Conservation (phyloP, 140 eudicot genomes). For the Flaveria floridana region DNA sequence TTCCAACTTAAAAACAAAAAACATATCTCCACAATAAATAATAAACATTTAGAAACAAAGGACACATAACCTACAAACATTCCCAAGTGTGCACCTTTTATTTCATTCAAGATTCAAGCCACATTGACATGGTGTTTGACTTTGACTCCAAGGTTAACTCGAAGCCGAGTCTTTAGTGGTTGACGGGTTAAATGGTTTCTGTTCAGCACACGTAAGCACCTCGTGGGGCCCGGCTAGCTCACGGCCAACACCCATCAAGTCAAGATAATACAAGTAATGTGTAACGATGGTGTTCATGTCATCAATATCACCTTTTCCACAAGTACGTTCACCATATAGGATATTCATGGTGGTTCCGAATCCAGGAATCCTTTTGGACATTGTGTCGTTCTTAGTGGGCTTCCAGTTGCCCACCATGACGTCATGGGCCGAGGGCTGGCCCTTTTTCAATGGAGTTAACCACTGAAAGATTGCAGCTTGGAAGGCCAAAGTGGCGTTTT, state of each 20-base stretch:
- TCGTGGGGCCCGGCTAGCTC: constrained; percentile 71
- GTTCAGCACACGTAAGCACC: constrained; percentile 72
- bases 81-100: constrained; percentile 36
- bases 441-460: constrained; percentile 74
- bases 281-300: constrained; percentile 67
- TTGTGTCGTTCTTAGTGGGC: constrained; percentile 82
- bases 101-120: constrained; percentile 26
- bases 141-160: constrained; percentile 30
- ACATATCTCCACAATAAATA: constrained; percentile 37
- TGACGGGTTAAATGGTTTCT: constrained; percentile 63
- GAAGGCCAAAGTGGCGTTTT: constrained; percentile 91
- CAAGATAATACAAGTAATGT: constrained; percentile 75
- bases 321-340: constrained; percentile 65
- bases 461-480: constrained; percentile 90
- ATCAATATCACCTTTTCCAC: constrained; percentile 86
- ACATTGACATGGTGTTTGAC: constrained; percentile 15
- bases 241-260: constrained; percentile 82
- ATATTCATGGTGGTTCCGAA: constrained; percentile 86
- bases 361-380: constrained; percentile 61
- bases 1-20: constrained; percentile 22
- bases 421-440: constrained; percentile 79
- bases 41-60: constrained; percentile 37
- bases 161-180: constrained; percentile 36
- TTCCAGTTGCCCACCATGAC: constrained; percentile 81
- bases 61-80: constrained; percentile 26